Conservation (phyloP, 306 rosid genomes). For the Inga leiocalycina region DNA sequence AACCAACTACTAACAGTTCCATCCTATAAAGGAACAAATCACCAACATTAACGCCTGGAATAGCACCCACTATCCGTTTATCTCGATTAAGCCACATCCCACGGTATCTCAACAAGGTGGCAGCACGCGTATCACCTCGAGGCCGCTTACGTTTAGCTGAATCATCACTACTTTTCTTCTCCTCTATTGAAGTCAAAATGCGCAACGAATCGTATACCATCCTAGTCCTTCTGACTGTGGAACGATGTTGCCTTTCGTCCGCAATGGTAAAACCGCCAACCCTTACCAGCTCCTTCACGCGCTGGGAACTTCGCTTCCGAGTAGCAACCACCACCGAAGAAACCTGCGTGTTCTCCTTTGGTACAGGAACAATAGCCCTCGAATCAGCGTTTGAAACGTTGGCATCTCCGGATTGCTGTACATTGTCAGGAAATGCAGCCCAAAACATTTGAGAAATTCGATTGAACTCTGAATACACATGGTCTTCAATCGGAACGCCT, state of each 20-base stretch:
- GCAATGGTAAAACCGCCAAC: slow-evolving; percentile 56
- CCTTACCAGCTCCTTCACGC: slow-evolving; percentile 75
- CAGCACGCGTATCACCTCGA: slow-evolving; percentile 75
- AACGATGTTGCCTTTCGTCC: slow-evolving; percentile 57
- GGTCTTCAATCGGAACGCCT: slow-evolving; percentile 32
- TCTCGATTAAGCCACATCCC: slow-evolving; percentile 88
- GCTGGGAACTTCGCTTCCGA: slow-evolving; percentile 31
- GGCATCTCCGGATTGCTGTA: slow-evolving; percentile 24
- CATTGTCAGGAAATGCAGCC: slow-evolving; percentile 53
- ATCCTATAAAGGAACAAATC: slow-evolving; percentile 81
- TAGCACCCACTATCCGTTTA: slow-evolving; percentile 83
- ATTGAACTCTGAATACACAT: slow-evolving; percentile 60
- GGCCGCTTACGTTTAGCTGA: slow-evolving; percentile 27
- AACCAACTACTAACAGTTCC: slow-evolving; percentile 83
- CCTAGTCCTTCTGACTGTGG: slow-evolving; percentile 61
- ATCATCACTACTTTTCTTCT: slow-evolving; percentile 43
- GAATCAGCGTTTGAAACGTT: slow-evolving; percentile 43
- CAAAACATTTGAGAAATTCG: slow-evolving; percentile 75
- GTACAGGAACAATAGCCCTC: slow-evolving; percentile 66
- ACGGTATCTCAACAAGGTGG: slow-evolving; percentile 57
- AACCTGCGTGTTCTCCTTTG: slow-evolving; percentile 40
- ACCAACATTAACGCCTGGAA: slow-evolving; percentile 78
- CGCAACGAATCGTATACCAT: slow-evolving; percentile 76
- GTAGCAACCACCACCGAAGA: slow-evolving; percentile 28
- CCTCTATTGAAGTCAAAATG: slow-evolving; percentile 46